Base-by-base conservation (phyloP, 139 green algal species). In the Nannochloris sp. region DNA sequence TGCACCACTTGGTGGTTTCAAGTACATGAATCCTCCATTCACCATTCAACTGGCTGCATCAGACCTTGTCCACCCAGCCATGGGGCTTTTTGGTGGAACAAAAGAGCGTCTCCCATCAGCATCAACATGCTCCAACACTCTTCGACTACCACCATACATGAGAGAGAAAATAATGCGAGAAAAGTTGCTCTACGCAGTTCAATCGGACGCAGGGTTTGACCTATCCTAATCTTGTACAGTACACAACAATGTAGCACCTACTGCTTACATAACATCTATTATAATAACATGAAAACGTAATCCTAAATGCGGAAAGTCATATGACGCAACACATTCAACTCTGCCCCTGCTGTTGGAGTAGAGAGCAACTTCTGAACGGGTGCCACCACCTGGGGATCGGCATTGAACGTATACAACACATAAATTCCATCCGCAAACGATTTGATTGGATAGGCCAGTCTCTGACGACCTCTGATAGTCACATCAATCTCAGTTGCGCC, bases 161-260 rank as follows among this genome's bases (percentile, higher is more conserved):
- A 36, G 36, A 10, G 36, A 56, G n/a, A 43, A 17, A n/a, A 55
- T 20, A 20, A 16, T 98, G 55, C 69, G 76, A 28, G 70, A 88
- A 30, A 97, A 97, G 75, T 77, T 98, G 53, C 57, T 97, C 36
- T 94, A 96, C 57, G 84, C 89, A 26, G 91, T 97, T 48, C 71
- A n/a, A 1, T 69, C 69, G 3, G 82, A 80, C 0, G 81, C 84
- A 3, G 91, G 91, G 37, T 97, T 97, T 76, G 91, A 96, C 49
- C 78, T 97, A 26, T 90, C 79, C 2, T 96, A 66, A 23, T 0
- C 20, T 23, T 23, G 20, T 23, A 23, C 20, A 23, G 20, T 23
- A 23, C 20, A 23, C 20, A 80, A 29, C 14, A 23, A 61, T 62
- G n/a, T 12, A 62, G 56, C 11, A 13, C 6, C 58, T 62, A 25